Evolutionary conservation across 2,329 filamentous ascomycete genomes (phyloP), one percentile per base, ranked within the genome.

Genomic region (Xylaria sp.): DNA sequence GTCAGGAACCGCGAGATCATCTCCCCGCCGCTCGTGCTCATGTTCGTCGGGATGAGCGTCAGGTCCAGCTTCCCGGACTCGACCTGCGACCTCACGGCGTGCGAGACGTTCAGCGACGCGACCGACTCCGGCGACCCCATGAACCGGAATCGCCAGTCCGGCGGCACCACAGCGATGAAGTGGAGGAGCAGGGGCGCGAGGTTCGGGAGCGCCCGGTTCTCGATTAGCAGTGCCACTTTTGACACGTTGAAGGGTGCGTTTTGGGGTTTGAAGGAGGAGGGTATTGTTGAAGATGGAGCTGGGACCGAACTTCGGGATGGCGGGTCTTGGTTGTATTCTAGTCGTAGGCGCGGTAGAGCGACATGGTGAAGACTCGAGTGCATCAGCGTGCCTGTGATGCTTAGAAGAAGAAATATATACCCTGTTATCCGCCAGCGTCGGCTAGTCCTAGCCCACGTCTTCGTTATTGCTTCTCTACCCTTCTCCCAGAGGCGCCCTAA

Each of bases 101-200:
- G 75, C 33, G 80, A 82, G 60, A 71, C 54, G 74, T 85, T 85
- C 72, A 86, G 73, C 67, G 72, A 72, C 39, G 77, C 76, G 31
- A 87, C 81, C 7, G 82, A 84, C 57, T 80, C 79, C 25, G 74
- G 33, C 15, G 82, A 85, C 61, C 85, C 85, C 80, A 87, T 85
- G 79, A 87, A 87, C 45, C 81, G 81, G 77, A 87, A 86, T 33
- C 81, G 82, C 86, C 86, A 88, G 77, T 87, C 85, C 1, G 84
- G 82, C 4, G 85, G 85, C 1, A 87, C 82, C 22, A 87, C 84
- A 3, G 82, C 79, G 69, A 86, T 86, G 77, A 87, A 86, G 73
- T 87, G 85, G 27, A 87, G 79, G 75, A 87, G 78, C 44, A 86
- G 78, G 1, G 86, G 85, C 2, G 84, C 84, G 47, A 88, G 81